Evolutionary conservation across 2,329 filamentous ascomycete genomes (phyloP).

Genomic region (Nemania bipapillata): DNA sequence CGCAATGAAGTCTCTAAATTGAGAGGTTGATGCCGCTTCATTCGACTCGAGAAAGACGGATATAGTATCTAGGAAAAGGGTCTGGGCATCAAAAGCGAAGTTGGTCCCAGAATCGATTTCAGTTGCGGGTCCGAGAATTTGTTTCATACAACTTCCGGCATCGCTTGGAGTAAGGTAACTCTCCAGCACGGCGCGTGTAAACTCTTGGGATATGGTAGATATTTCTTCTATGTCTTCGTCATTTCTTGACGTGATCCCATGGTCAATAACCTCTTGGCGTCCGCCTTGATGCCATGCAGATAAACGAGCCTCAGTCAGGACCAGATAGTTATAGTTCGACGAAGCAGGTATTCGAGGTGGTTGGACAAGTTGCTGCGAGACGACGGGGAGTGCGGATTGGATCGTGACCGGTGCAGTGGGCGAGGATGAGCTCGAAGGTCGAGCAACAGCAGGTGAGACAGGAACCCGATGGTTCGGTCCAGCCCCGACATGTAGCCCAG

Average conservation of each 20-base stretch:
- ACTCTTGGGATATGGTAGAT: constrained; percentile 82
- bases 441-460: constrained; percentile 50
- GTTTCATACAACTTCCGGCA: constrained; percentile 76
- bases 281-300: constrained; percentile 74
- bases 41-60: constrained; percentile 81
- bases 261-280: constrained; percentile 72
- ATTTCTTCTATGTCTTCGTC: constrained; percentile 76
- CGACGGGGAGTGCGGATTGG: constrained; percentile 45
- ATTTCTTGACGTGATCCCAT: constrained; percentile 71
- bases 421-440: constrained; percentile 56
- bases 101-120: constrained; percentile 58
- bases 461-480: constrained; percentile 45
- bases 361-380: constrained; percentile 37
- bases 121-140: constrained; percentile 72
- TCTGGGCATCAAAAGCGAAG: constrained; percentile 69
- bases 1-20: constrained; percentile 74
- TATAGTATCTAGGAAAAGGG: constrained; percentile 83
- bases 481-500: constrained; percentile 52
- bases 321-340: constrained; percentile 75
- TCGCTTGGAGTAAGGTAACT: constrained; percentile 73
- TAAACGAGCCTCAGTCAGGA: constrained; percentile 76
- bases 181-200: constrained; percentile 79
- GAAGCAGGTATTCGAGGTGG: constrained; percentile 50
- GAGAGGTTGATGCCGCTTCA: constrained; percentile 59
- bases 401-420: constrained; percentile 47